phyloP scores from a whole-genome alignment of 352 stramenopile genomes.

The Pythium sukuiense region DNA sequence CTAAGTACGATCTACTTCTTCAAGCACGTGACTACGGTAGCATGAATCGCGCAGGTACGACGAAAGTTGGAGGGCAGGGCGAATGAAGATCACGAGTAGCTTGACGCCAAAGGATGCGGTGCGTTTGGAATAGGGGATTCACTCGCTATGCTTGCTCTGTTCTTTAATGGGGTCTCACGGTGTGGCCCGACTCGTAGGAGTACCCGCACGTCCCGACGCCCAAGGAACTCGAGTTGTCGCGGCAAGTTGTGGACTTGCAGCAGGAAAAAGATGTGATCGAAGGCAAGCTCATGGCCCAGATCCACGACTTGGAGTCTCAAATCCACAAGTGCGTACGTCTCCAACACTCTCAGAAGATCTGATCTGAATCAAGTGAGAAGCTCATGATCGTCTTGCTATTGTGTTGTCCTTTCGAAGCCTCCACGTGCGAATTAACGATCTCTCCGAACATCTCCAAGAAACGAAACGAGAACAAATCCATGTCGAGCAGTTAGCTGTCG shows the following conservation, averaged over 20 bases:
- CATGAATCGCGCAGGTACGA: neutral
- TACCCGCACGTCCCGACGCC: conserved; percentile 73
- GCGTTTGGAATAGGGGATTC: neutral
- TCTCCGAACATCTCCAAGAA: conserved; percentile 50
- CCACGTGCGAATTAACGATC: conserved; percentile 53
- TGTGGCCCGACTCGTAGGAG: conserved; percentile 31
- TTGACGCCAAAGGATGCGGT: conserved; percentile 48
- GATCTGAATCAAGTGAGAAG: neutral
- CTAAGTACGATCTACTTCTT: conserved; percentile 1
- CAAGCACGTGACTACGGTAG: too few species aligned
- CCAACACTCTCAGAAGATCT: neutral
- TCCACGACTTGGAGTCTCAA: conserved; percentile 64
- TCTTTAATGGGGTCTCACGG: neutral
- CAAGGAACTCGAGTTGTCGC: conserved; percentile 70
- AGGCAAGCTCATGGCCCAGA: conserved; percentile 56
- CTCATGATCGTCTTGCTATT: neutral
- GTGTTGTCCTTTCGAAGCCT: conserved; percentile 30
- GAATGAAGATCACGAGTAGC: conserved; percentile 11
- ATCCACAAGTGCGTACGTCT: conserved; percentile 58
- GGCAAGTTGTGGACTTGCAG: conserved; percentile 61
- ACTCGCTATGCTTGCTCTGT: neutral
- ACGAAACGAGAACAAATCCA: conserved; percentile 70
- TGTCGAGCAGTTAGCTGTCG: conserved; percentile 44
- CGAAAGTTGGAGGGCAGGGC: neutral
- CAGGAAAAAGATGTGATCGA: conserved; percentile 70